Evolutionary conservation across 257 asterid species (phyloP).

Genomic region (Scutellaria barbata): DNA sequence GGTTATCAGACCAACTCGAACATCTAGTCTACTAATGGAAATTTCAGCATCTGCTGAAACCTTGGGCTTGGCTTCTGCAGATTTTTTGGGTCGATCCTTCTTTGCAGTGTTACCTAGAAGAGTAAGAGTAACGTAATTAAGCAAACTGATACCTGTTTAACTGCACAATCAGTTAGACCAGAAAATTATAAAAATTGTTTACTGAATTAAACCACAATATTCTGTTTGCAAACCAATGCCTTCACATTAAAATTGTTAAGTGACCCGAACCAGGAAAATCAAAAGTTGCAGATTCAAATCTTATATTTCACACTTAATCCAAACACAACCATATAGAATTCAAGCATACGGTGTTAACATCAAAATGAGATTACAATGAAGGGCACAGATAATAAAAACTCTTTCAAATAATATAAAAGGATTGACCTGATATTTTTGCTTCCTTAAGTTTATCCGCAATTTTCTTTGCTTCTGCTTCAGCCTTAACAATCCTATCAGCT

Average conservation of each 20-base stretch:
- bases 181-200: background rate
- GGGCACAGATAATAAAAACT: background rate
- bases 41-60: slow-evolving; percentile 63
- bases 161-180: background rate
- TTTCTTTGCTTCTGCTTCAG: slow-evolving; percentile 75
- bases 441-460: slow-evolving; percentile 64
- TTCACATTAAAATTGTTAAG: too few relatives aligned
- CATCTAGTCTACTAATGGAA: slow-evolving; percentile 74
- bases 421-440: slow-evolving; percentile 71
- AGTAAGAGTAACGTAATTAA: slow-evolving; percentile 29
- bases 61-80: slow-evolving; percentile 67
- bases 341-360: too few relatives aligned
- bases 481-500: slow-evolving; percentile 79
- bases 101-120: slow-evolving; percentile 48
- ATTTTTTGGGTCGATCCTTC: slow-evolving; percentile 65
- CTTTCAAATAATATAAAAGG: background rate
- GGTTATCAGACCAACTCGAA: slow-evolving; percentile 88
- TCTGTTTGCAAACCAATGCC: background rate
- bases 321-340: too few relatives aligned
- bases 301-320: too few relatives aligned
- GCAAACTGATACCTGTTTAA: slow-evolving; percentile 25
- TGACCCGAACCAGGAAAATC: background rate
- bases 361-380: background rate
- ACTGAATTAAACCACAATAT: background rate
- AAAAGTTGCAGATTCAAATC: background rate